phyloP scores from a whole-genome alignment of 805 yeast species.

The Starmerella bombi region DNA sequence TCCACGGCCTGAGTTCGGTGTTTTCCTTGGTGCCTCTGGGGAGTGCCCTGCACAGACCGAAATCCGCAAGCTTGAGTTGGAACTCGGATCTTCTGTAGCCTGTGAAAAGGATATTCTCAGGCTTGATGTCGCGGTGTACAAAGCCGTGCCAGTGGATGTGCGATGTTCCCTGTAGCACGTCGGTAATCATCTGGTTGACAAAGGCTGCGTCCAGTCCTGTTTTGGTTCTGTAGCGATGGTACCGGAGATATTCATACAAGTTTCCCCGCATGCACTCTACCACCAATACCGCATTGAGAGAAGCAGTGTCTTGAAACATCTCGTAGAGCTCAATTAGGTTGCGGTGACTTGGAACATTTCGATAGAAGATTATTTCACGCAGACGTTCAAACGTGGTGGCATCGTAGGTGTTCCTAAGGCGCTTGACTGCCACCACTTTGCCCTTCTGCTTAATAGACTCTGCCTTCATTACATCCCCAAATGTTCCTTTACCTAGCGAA shows the following conservation, averaged over 20 bases:
- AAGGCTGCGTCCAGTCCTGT: not conserved
- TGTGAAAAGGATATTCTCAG: conserved; percentile 74
- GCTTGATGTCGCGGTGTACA: conserved; percentile 85
- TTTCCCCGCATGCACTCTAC: conserved; percentile 85
- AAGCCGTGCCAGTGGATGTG: conserved; percentile 63
- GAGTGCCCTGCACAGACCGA: conserved; percentile 73
- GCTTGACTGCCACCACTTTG: conserved; percentile 59
- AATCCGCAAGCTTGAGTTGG: conserved; percentile 79
- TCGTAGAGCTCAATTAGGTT: conserved; percentile 65
- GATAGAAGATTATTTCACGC: conserved; percentile 28
- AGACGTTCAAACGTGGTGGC: conserved; percentile 38
- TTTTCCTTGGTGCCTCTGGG: conserved; percentile 30
- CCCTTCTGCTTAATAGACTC: conserved; percentile 15
- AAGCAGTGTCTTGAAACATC: conserved; percentile 53
- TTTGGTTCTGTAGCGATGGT: not conserved
- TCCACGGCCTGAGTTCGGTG: conserved; percentile 36
- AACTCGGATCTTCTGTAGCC: conserved; percentile 37
- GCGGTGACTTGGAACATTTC: conserved; percentile 53
- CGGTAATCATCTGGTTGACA: conserved; percentile 4
- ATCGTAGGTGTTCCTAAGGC: conserved; percentile 49
- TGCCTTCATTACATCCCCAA: conserved; percentile 25
- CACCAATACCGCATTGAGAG: conserved; percentile 56
- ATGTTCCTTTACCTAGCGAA: conserved; percentile 21
- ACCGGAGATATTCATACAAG: conserved; percentile 52
- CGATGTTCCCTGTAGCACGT: conserved; percentile 53